A percentile compares a stretch with the other conserved stretches of the same genome.
Conservation (phyloP, 139 green algal species). For the Medakamo hakoo region DNA sequence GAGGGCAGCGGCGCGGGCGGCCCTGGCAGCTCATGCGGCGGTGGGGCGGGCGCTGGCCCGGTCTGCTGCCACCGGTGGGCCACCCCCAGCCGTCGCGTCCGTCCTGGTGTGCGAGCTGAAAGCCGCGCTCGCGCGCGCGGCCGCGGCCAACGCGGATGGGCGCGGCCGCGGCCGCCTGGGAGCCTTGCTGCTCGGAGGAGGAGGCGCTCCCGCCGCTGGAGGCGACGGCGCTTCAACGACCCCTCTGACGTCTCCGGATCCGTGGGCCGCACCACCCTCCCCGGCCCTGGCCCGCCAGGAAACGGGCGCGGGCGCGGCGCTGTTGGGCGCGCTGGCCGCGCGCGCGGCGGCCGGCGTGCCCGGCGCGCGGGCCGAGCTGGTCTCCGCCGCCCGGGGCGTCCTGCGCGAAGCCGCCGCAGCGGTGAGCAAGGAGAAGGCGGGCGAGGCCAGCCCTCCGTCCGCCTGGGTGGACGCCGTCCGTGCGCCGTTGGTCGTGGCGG, state of each 20-base stretch:
- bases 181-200: neutral
- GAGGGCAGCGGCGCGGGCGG: no score
- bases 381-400: neutral
- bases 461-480: neutral
- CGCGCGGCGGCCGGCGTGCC: no score
- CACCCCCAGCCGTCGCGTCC: neutral
- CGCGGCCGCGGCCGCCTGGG: neutral
- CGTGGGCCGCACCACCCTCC: neutral
- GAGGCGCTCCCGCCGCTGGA: no score
- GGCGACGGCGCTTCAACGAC: no score
- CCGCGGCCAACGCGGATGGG: neutral
- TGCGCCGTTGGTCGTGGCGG: neutral
- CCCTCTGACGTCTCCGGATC: no score
- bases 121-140: no score
- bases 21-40: no score
- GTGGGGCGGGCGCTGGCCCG: no score
- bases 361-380: neutral
- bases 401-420: no score
- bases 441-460: no score
- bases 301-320: no score
- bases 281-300: neutral
- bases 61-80: neutral
- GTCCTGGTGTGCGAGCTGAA: neutral
- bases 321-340: neutral
- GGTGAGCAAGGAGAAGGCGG: no score